Percentiles rank a stretch among this genome's conserved stretches.
Conservation (phyloP, 768 basidiomycete genomes). For the Podaxis sp. region DNA sequence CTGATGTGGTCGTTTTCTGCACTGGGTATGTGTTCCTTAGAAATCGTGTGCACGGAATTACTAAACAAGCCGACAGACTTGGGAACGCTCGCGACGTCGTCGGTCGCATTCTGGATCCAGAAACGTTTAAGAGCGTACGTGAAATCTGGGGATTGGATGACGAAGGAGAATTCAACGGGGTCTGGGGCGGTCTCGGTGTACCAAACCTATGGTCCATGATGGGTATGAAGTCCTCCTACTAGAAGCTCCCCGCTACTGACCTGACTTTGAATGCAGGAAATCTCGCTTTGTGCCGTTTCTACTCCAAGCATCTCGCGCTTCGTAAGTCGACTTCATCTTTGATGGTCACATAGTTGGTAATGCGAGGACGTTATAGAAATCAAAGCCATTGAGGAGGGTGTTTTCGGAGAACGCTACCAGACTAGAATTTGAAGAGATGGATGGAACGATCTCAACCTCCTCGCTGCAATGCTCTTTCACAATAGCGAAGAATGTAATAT, state of each 20-base stretch:
- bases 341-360: not conserved
- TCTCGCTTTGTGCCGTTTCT: conserved; percentile 53
- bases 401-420: conserved; percentile 29
- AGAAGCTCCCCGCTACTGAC: not conserved
- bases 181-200: conserved; percentile 28
- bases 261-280: conserved; percentile 35
- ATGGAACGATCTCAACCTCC: not conserved
- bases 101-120: conserved; percentile 39
- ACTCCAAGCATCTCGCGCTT: conserved; percentile 60
- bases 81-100: conserved; percentile 39
- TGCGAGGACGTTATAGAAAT: conserved; percentile 40
- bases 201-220: conserved; percentile 57
- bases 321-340: conserved; percentile 39
- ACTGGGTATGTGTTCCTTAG: conserved; percentile 40
- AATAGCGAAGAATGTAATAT: not conserved
- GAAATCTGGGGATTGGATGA: conserved; percentile 60
- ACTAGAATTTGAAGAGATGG: not conserved
- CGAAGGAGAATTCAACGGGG: conserved; percentile 57
- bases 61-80: conserved; percentile 32
- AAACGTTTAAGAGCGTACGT: conserved; percentile 39
- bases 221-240: conserved; percentile 33
- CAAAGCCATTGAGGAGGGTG: conserved; percentile 52
- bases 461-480: not conserved
- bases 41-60: conserved; percentile 36
- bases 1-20: conserved; percentile 32